Base-by-base conservation (phyloP, 306 rosid genomes). In the Quercus ilex region DNA sequence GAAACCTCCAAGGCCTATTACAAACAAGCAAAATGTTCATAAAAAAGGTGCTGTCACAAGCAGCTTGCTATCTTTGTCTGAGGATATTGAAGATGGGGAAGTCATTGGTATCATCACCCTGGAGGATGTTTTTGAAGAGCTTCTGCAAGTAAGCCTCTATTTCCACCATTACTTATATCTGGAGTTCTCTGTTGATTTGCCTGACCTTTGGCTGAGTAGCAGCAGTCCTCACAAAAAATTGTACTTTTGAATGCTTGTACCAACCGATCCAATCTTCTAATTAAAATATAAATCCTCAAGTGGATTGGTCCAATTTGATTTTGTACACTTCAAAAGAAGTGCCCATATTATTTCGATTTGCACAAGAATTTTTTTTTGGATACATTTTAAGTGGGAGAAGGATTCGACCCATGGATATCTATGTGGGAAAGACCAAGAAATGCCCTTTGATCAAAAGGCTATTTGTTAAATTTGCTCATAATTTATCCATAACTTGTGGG, bases 41-140 rank as follows among this genome's bases (percentile, higher is more conserved):
- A 49, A 49, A 49, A 79, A 69, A 75, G 91, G 85, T 72, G 74
- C 84, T 19, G 46, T 85, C 31, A 78, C 74, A 79, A 86, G 69
- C 76, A 89, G 79, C 52, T 76, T 83, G 75, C 75, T 35, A 80
- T 80, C 77, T 77, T 58, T 60, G 52, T 71, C 88, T 0, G 96
- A 86, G 80, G 95, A 85, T 85, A 84, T 89, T 26, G 96, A 95
- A 82, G 96, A 90, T 63, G 97, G 92, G 55, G 94, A 95, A 80
- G 97, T 95, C 71, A 85, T 93, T 80, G 98, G 99, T 68, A 92
- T 95, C 77, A 92, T 92, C 87, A 91, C 98, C 71, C 81, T 91
- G 38, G 99, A 94, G 85, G 99, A 94, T 87, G 97, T 94, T 74
- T 92, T 94, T 80, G 99, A 94, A 89, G 99, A 94, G 87, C 99